Percentiles rank a stretch among this genome's conserved stretches.
These are phyloP conservation scores for Zasmidium angulare DNA, from an alignment of 2,329 filamentous ascomycete species.

Conservation along the genomic window DNA sequence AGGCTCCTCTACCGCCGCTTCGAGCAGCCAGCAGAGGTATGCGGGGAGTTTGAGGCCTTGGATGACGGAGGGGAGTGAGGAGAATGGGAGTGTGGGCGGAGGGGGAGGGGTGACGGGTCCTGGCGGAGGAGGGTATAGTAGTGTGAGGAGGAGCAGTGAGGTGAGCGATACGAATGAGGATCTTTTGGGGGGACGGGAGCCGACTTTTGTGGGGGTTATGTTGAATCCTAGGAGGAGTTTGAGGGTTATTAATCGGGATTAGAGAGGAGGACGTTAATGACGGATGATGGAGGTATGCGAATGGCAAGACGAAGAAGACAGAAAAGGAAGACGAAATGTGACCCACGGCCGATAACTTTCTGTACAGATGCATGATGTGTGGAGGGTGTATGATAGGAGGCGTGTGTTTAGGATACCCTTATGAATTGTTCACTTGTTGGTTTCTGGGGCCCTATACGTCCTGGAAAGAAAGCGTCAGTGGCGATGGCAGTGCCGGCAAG, in stretches of 20 bases:
- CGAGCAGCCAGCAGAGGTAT: constrained; percentile 12
- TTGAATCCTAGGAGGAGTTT: constrained; percentile 54
- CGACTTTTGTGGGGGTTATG: constrained; percentile 62
- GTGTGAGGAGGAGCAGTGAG: constrained; percentile 41
- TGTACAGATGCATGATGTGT: constrained; percentile 3
- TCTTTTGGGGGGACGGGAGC: constrained; percentile 62
- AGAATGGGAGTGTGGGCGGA: constrained; percentile 24
- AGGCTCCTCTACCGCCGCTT: constrained; percentile 14
- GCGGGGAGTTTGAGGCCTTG: constrained; percentile 10
- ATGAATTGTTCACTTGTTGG: no score
- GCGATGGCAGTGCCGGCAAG: no score
- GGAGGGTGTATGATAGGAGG: background rate
- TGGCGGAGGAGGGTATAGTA: constrained; percentile 26
- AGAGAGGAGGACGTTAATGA: background rate
- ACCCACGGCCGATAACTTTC: background rate
- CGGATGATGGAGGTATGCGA: no score
- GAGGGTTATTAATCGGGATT: constrained; percentile 31
- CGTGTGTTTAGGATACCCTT: constrained; percentile 1
- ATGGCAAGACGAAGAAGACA: no score
- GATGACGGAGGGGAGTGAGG: constrained; percentile 29
- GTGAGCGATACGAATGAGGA: constrained; percentile 59
- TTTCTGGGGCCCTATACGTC: no score
- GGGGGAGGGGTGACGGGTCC: constrained; percentile 1
- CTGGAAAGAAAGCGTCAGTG: no score
- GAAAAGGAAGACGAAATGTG: no score